Evolutionary conservation across 2,329 filamentous ascomycete genomes (phyloP).

Genomic region (Rhexocercosporidium sp.): DNA sequence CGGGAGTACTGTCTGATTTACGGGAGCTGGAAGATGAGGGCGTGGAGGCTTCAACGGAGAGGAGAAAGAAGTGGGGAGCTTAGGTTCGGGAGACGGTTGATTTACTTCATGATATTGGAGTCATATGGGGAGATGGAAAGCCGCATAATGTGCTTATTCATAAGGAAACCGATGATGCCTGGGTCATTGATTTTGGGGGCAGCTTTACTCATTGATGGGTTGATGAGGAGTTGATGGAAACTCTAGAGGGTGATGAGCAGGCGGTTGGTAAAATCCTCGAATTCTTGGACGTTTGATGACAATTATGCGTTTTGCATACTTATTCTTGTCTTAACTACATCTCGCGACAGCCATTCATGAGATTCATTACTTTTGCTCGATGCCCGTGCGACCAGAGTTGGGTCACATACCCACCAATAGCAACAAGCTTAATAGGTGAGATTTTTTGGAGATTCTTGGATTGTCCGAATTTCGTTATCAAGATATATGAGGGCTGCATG

Average conservation of each 20-base stretch:
- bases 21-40: conserved; percentile 4
- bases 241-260: conserved; percentile 29
- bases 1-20: conserved; percentile 2
- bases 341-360: too few relatives aligned
- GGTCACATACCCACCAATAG: too few relatives aligned
- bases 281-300: background rate
- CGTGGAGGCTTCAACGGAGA: conserved; percentile 7
- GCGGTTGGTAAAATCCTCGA: conserved; percentile 21
- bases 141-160: conserved; percentile 36
- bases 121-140: conserved; percentile 39
- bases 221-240: conserved; percentile 29
- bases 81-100: conserved; percentile 28
- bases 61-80: conserved; percentile 30
- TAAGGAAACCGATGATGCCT: conserved; percentile 30
- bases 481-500: too few relatives aligned
- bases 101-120: conserved; percentile 30
- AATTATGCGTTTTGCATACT: background rate
- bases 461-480: too few relatives aligned
- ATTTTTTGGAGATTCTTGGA: too few relatives aligned
- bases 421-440: too few relatives aligned
- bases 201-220: conserved; percentile 35
- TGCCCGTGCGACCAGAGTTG: too few relatives aligned
- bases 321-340: background rate
- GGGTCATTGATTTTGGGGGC: conserved; percentile 37
- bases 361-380: too few relatives aligned